Conservation (phyloP, 371 early-diverging fungal genomes). For the Encephalitozoon cuniculi region DNA sequence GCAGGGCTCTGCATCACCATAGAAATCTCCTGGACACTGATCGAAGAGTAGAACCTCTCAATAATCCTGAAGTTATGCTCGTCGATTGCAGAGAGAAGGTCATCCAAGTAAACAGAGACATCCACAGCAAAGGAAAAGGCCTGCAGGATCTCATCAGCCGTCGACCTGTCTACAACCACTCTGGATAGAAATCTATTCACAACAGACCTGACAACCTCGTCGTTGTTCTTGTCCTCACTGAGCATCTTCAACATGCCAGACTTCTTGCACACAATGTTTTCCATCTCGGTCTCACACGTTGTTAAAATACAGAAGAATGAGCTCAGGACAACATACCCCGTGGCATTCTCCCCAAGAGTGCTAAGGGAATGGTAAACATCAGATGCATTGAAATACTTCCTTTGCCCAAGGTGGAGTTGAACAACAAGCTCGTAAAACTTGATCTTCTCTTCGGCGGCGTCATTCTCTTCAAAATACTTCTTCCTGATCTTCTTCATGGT, state of each 20-base stretch:
- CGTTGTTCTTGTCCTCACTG: constrained; percentile 43
- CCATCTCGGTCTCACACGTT: not conserved
- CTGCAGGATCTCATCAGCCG: constrained; percentile 3
- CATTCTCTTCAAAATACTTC: constrained; percentile 42
- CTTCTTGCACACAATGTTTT: not conserved
- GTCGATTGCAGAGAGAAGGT: constrained; percentile 20
- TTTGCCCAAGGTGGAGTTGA: constrained; percentile 40
- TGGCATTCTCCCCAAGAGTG: constrained; percentile 6
- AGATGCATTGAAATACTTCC: constrained; percentile 43
- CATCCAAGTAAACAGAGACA: constrained; percentile 1
- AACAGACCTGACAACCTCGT: constrained; percentile 35
- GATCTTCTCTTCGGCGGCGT: constrained; percentile 11
- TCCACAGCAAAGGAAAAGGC: not conserved
- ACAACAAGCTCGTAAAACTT: constrained; percentile 40
- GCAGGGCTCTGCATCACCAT: constrained; percentile 27
- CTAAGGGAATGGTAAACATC: constrained; percentile 28
- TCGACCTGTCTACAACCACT: constrained; percentile 12
- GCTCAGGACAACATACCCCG: not conserved
- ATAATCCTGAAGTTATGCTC: constrained; percentile 56
- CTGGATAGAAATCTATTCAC: constrained; percentile 37
- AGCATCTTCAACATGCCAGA: constrained; percentile 13
- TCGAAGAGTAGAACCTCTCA: constrained; percentile 39
- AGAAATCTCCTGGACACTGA: constrained; percentile 30
- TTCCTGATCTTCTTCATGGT: constrained; percentile 49
- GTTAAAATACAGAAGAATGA: constrained; percentile 36